Evolutionary conservation across 176 grass and related monocot genomes (phyloP), one percentile per base, ranked within the genome.

Genomic region (Oryza officinalis): DNA sequence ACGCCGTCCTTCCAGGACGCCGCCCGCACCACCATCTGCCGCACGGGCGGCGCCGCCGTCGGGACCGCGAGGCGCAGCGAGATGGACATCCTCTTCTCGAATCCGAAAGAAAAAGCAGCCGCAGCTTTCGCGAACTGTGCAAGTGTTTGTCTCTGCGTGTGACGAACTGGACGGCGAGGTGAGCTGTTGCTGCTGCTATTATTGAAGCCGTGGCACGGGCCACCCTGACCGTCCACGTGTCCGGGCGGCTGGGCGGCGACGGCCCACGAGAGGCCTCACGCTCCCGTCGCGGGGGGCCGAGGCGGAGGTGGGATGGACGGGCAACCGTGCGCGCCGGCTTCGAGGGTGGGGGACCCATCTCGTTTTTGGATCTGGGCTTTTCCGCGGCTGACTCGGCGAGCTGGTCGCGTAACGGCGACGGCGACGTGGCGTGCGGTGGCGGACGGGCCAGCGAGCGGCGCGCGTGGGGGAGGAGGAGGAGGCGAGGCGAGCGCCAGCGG

Each of bases 51-150:
- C 65, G 10, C 61, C 4, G 87, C 20, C 41, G 72, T 11, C 32
- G 79, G 74, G 74, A 90, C n/a, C 68, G 84, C 84, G 28, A 90
- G 75, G 11, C 84, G 74, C 80, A 83, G 65, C 61, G 88, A 90
- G 68, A 90, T 74, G 61, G 88, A 79, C 88, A 90, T 74, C 17
- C 17, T 28, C 50, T 0, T 17, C 47, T 57, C 50, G 50, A 57
- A 57, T 57, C 50, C 50, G 6, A 10, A 4, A 22, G 50, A 57
- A 57, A 18, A 57, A 22, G 50, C 0, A 22, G 18, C 4, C 15
- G 17, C 13, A 20, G 50, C 50, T 22, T 7, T n/a, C 54, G 54
- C 54, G 54, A 59, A n/a, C 5, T 54, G 49, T 17, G 49, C 17
- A 17, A 20, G 49, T 33, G 32, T 33, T 4, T 14, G 45, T 47